phyloP scores from a whole-genome alignment of 257 asterid species.

The Orobanche coerulescens region DNA sequence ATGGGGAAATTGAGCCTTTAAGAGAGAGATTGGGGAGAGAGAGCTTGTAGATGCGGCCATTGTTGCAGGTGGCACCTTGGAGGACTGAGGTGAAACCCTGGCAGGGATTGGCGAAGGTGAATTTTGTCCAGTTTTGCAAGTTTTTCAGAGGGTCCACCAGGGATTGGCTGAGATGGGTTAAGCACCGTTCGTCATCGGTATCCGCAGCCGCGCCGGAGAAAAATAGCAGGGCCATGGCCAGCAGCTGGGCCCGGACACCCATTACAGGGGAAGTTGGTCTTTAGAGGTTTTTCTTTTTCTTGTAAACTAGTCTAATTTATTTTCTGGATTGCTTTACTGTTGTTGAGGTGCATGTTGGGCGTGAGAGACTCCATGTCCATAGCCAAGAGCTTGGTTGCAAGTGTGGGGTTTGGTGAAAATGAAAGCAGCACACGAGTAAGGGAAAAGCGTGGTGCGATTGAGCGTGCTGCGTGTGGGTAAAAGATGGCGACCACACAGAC shows the following conservation, averaged over 20 bases:
- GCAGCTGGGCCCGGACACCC: conserved; percentile 29
- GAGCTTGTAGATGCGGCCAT: conserved; percentile 71
- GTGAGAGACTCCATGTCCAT: conserved; percentile 5
- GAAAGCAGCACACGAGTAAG: conserved; percentile 23
- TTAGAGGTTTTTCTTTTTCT: too few species aligned
- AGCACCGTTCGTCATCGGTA: conserved; percentile 65
- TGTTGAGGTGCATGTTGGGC: conserved; percentile 21
- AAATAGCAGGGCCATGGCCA: conserved; percentile 22
- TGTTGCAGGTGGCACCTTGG: conserved; percentile 83
- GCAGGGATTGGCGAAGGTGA: conserved; percentile 55
- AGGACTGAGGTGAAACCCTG: conserved; percentile 55
- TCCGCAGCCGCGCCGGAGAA: conserved; percentile 42
- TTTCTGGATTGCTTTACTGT: not conserved
- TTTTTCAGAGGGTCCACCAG: conserved; percentile 46
- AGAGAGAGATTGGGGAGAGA: conserved; percentile 57
- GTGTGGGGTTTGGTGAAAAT: conserved; percentile 28
- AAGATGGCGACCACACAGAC: conserved; percentile 27
- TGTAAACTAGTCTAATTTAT: too few species aligned
- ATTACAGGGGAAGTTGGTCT: too few species aligned
- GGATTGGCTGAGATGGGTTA: conserved; percentile 50
- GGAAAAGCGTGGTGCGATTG: not conserved
- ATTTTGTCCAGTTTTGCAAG: conserved; percentile 62
- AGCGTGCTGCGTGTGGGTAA: conserved; percentile 19
- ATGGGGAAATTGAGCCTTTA: conserved; percentile 64
- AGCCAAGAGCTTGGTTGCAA: not conserved